phyloP scores from a whole-genome alignment of 2,329 filamentous ascomycete genomes.

The Penicillium corylophilum region DNA sequence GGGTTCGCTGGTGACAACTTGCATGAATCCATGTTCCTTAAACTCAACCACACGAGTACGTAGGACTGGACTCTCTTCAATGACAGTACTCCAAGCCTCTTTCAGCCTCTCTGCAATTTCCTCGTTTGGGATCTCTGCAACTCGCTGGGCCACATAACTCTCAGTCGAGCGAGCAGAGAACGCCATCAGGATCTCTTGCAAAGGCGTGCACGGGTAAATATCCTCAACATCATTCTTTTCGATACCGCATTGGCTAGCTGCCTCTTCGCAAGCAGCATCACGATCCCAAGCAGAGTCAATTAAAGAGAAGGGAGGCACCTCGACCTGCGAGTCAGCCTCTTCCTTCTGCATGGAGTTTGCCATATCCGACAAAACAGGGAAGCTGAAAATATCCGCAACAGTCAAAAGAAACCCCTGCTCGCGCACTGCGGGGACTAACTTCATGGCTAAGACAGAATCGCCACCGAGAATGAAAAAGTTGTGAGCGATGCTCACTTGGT shows the following conservation, averaged over 20 bases:
- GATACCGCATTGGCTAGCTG: constrained; percentile 1
- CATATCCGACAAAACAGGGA: constrained; percentile 12
- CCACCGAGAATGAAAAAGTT: constrained; percentile 27
- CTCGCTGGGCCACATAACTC: constrained; percentile 41
- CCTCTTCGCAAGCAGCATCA: constrained; percentile 2
- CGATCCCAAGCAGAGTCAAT: constrained; percentile 1
- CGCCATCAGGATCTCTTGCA: constrained; percentile 40
- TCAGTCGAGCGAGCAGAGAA: constrained; percentile 38
- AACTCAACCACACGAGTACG: constrained; percentile 39
- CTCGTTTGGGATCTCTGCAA: constrained; percentile 30
- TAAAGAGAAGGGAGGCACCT: constrained; percentile 6
- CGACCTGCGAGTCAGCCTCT: constrained; percentile 7
- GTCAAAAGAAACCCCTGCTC: constrained; percentile 19
- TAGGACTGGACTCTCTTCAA: constrained; percentile 39
- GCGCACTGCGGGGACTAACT: constrained; percentile 12
- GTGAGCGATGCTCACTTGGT: constrained; percentile 8
- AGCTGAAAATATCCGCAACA: constrained; percentile 27
- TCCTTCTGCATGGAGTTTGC: constrained; percentile 3
- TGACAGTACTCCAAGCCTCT: constrained; percentile 38
- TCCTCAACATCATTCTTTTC: constrained; percentile 24
- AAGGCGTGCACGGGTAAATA: constrained; percentile 31
- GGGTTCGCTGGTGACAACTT: constrained; percentile 28
- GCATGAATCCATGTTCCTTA: constrained; percentile 16
- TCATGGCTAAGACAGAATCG: constrained; percentile 25
- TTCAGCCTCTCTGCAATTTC: constrained; percentile 29